These are phyloP conservation scores for Jackrogersella multiformis DNA, from an alignment of 495 filamentous ascomycete species.

Conservation along the genomic window DNA sequence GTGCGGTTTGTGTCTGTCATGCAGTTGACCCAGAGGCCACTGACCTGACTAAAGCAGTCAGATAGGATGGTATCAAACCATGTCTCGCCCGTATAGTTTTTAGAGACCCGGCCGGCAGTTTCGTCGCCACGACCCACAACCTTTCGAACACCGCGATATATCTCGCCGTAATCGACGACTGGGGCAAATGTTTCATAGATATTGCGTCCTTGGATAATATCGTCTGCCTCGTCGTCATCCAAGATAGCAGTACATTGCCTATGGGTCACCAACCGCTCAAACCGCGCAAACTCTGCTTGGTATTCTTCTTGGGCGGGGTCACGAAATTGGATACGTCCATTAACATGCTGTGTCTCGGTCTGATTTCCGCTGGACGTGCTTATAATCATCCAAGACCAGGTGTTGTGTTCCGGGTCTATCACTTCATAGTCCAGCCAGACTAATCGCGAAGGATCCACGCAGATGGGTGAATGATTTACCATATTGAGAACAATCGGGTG, in stretches of 20 bases:
- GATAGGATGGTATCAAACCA: constrained; percentile 21
- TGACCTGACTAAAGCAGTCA: constrained; percentile 58
- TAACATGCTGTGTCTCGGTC: not conserved
- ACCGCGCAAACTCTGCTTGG: constrained; percentile 51
- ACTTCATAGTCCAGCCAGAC: not conserved
- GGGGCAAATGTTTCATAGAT: constrained; percentile 56
- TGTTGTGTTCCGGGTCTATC: not conserved
- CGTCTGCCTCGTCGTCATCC: constrained; percentile 50
- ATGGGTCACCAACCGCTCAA: constrained; percentile 52
- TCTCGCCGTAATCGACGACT: constrained; percentile 57
- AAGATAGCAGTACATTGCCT: constrained; percentile 46
- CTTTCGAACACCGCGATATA: constrained; percentile 54
- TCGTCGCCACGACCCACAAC: constrained; percentile 54
- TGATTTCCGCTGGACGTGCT: not conserved
- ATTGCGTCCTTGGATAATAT: constrained; percentile 58
- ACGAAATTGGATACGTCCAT: not conserved
- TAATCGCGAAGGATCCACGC: not conserved
- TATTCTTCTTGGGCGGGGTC: not conserved
- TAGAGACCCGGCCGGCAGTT: constrained; percentile 54
- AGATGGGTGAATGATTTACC: not conserved
- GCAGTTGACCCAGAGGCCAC: constrained; percentile 59
- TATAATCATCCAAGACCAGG: not conserved
- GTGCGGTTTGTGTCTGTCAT: constrained; percentile 51
- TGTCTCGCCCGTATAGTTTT: constrained; percentile 43
- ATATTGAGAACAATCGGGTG: not conserved